phyloP scores from a whole-genome alignment of 345 rosid genomes.

The Melaleuca quinquenervia region DNA sequence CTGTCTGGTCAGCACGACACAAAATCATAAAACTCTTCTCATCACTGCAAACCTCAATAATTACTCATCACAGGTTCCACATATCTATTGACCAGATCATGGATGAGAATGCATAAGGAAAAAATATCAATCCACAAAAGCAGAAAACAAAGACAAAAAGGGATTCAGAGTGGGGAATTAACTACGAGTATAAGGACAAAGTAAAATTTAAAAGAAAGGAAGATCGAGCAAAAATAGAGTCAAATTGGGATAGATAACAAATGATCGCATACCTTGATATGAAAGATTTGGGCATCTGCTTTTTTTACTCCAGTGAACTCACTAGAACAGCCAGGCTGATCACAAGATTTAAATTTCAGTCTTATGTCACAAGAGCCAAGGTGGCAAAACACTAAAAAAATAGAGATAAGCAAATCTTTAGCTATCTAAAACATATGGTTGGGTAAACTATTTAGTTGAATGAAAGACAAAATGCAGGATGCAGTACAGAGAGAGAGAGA shows the following conservation, averaged over 20 bases:
- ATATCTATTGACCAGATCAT: not conserved
- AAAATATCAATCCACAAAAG: not conserved
- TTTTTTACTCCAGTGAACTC: constrained; percentile 61
- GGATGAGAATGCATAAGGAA: not conserved
- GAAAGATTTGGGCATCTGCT: constrained; percentile 59
- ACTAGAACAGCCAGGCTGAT: constrained; percentile 91
- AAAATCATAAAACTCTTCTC: not conserved
- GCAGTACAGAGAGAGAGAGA: not conserved
- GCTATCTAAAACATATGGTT: not conserved
- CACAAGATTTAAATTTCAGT: constrained; percentile 2
- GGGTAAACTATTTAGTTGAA: not conserved
- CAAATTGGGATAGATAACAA: not conserved
- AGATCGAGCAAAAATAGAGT: not conserved
- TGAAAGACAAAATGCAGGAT: not conserved
- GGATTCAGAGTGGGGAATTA: not conserved
- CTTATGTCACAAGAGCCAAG: not conserved
- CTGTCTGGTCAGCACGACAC: not conserved
- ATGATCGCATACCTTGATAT: constrained; percentile 49
- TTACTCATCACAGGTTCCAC: not conserved
- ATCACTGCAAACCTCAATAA: not conserved
- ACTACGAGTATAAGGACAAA: not conserved
- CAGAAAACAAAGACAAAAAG: not conserved
- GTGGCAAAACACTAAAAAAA: not conserved
- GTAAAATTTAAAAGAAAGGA: not conserved
- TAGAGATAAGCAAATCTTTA: not conserved